Evolutionary conservation across 306 rosid species (phyloP), one percentile per base, ranked within the genome.

Genomic region (Cicer cuneatum): DNA sequence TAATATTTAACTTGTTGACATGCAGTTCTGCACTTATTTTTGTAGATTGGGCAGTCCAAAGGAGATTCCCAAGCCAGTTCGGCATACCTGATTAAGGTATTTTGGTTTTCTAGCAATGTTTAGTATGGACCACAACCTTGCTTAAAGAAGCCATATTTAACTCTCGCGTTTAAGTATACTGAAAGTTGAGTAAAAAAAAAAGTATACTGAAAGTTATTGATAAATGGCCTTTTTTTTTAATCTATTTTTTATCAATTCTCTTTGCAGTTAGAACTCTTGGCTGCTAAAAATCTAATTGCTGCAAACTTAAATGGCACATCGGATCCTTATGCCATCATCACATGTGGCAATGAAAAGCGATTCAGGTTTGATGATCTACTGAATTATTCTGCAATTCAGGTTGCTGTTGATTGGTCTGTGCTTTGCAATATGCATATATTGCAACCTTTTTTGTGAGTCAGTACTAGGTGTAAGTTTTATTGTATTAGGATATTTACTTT

Each of bases 301-400:
- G 99, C 99, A 62, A 94, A 94, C 83, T 81, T 94, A 74, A 94
- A 94, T 87, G 99, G 99, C 78, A 92, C 96, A 4, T 91, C 99
- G 2, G 99, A 94, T 86, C 99, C 99, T 24, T 94, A 94, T 85
- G 97, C 85, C 66, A 88, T 94, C 76, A 94, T 94, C 76, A 94
- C 91, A 7, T 94, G 99, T 59, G 93, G 92, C 71, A 81, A 86
- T 77, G 92, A 94, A 84, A 94, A 91, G 84, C 88, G 96, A 78
- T 94, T 94, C 92, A 94, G 99, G 99, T 94, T 69, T 73, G 24
- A 19, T 47, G 46, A 54, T 67, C 66, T 60, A 52, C 16, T 45
- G 57, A 67, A 16, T 37, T 67, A 8, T 37, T 67, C 61, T 29
- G 19, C 12, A 45, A 43, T 40, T 67, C 69, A 1, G 52, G 81